Evolutionary conservation across 352 stramenopile species (phyloP).

Genomic region (Phytophthora melonis): DNA sequence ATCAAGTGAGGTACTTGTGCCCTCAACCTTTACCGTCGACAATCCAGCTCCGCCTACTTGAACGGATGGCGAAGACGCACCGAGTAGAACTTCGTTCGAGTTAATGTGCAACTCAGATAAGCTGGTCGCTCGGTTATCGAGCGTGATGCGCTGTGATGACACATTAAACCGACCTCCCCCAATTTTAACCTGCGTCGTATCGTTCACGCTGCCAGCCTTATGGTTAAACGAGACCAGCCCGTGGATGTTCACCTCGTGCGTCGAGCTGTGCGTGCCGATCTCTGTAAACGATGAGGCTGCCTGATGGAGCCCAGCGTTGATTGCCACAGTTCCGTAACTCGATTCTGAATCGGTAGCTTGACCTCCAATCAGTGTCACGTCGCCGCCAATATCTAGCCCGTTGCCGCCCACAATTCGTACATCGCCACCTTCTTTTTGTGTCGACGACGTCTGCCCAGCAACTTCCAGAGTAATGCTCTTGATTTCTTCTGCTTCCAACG

Average conservation of each 20-base stretch:
- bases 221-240: constrained; percentile 67
- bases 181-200: constrained; percentile 55
- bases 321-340: constrained; percentile 51
- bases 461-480: constrained; percentile 57
- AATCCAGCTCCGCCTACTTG: constrained; percentile 35
- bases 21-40: constrained; percentile 40
- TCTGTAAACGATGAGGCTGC: constrained; percentile 57
- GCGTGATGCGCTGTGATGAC: constrained; percentile 49
- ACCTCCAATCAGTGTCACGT: constrained; percentile 60
- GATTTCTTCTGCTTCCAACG: constrained; percentile 24
- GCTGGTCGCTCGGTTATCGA: constrained; percentile 54
- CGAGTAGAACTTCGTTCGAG: constrained; percentile 51
- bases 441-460: constrained; percentile 59
- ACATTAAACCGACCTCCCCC: constrained; percentile 52
- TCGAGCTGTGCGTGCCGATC: constrained; percentile 63
- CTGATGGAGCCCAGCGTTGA: constrained; percentile 65
- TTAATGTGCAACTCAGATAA: constrained; percentile 52
- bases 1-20: constrained; percentile 35
- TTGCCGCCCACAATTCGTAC: constrained; percentile 65
- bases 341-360: constrained; percentile 38
- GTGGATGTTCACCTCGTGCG: constrained; percentile 64
- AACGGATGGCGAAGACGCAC: constrained; percentile 41
- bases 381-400: constrained; percentile 52
- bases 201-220: constrained; percentile 44
- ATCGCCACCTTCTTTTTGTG: constrained; percentile 57